Evolutionary conservation across 2,329 filamentous ascomycete genomes (phyloP).

Genomic region (Exophiala mesophila): DNA sequence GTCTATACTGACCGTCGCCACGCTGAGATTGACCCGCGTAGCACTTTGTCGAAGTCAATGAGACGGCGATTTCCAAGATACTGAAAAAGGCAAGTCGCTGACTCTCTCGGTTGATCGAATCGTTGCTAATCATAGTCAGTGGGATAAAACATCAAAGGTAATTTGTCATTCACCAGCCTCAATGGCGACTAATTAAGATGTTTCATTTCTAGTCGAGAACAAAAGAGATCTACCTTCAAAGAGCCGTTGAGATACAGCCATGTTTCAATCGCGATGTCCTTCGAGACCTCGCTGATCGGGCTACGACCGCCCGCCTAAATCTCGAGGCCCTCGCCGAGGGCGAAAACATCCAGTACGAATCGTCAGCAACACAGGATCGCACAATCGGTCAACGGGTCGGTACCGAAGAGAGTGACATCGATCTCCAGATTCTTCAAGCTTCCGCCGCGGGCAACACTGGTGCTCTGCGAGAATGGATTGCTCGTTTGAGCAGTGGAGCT

Average conservation of each 20-base stretch:
- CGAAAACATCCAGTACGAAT: slow-evolving; percentile 82
- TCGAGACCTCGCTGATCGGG: slow-evolving; percentile 92
- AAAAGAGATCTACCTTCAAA: slow-evolving; percentile 92
- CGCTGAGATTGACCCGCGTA: slow-evolving; percentile 35
- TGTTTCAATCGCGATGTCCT: slow-evolving; percentile 98
- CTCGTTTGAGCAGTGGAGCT: slow-evolving; percentile 59
- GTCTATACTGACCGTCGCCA: background rate
- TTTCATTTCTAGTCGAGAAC: slow-evolving; percentile 70
- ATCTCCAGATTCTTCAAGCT: slow-evolving; percentile 81
- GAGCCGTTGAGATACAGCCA: slow-evolving; percentile 93
- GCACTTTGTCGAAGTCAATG: slow-evolving; percentile 98
- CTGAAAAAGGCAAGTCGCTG: slow-evolving; percentile 70
- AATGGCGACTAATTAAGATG: no score
- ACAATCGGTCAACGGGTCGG: slow-evolving; percentile 43
- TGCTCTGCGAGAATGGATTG: slow-evolving; percentile 73
- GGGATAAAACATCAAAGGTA: slow-evolving; percentile 98
- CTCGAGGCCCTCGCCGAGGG: slow-evolving; percentile 96
- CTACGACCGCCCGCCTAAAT: slow-evolving; percentile 91
- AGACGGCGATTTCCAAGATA: slow-evolving; percentile 96
- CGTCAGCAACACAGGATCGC: slow-evolving; percentile 37
- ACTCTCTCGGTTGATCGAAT: slow-evolving; percentile 14
- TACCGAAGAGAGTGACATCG: slow-evolving; percentile 83
- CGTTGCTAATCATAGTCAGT: slow-evolving; percentile 47
- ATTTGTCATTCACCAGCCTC: no score
- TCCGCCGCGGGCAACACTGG: slow-evolving; percentile 76